phyloP scores from a whole-genome alignment of 1,284 basidiomycete genomes.

The Xanthoconium separans region DNA sequence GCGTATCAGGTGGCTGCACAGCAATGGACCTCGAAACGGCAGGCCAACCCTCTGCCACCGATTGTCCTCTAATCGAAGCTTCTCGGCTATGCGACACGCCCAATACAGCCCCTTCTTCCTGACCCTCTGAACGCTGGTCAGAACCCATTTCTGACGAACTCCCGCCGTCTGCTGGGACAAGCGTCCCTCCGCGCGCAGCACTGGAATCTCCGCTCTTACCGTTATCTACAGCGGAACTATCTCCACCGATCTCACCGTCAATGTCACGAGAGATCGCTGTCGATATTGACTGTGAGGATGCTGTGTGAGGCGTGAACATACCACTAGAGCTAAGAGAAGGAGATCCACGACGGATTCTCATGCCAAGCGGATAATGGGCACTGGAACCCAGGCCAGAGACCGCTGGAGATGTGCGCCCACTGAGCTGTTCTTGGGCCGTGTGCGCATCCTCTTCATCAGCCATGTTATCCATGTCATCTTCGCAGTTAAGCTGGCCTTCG shows the following conservation, averaged over 20 bases:
- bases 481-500: conserved; percentile 14
- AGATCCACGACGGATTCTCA: conserved; percentile 2
- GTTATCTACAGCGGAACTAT: conserved; percentile 5
- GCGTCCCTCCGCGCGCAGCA: conserved; percentile 1
- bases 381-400: conserved; percentile 24
- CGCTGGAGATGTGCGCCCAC: conserved; percentile 30
- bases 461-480: conserved; percentile 10
- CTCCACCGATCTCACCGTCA: not conserved
- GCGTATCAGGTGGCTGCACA: conserved; percentile 22
- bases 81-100: conserved; percentile 25
- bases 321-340: conserved; percentile 7
- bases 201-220: not conserved
- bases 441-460: conserved; percentile 17
- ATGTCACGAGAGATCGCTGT: conserved; percentile 6
- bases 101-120: conserved; percentile 10
- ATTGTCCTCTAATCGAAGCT: conserved; percentile 12
- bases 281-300: conserved; percentile 11
- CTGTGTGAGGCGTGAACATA: not conserved
- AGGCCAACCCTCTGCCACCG: conserved; percentile 18
- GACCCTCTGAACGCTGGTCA: conserved; percentile 4
- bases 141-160: conserved; percentile 2
- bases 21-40: conserved; percentile 16
- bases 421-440: conserved; percentile 24
- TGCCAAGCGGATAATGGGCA: conserved; percentile 11
- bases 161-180: not conserved